These are phyloP conservation scores for Penicillium manginii DNA, from an alignment of 495 filamentous ascomycete genomes.

Conservation along the genomic window DNA sequence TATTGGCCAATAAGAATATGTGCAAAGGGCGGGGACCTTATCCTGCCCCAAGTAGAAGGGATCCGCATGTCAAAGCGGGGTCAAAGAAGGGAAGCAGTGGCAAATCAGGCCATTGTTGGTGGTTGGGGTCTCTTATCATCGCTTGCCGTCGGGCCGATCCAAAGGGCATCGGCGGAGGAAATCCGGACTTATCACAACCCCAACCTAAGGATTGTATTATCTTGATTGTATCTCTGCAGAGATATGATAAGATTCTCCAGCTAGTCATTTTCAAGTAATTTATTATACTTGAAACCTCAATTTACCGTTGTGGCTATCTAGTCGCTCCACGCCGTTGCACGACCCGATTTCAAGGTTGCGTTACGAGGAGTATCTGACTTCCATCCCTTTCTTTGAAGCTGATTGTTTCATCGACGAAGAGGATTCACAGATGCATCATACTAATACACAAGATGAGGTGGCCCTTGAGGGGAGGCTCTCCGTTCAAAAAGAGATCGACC, in stretches of 20 bases:
- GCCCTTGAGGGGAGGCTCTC: constrained; percentile 21
- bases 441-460: neutral
- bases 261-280: neutral
- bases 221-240: neutral
- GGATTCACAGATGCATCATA: neutral
- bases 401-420: no score
- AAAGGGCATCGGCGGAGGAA: neutral
- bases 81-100: neutral
- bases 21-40: neutral
- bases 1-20: neutral
- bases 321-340: neutral
- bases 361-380: neutral
- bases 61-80: constrained; percentile 3
- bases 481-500: constrained; percentile 17
- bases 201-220: neutral
- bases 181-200: constrained; percentile 1
- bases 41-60: constrained; percentile 12
- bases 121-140: neutral
- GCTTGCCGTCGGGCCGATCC: constrained; percentile 5
- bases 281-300: neutral
- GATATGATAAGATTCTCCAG: neutral
- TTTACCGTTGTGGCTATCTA: neutral
- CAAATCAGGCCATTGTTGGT: constrained; percentile 7
- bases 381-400: neutral
- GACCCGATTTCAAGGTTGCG: neutral